Base-by-base conservation (phyloP, 192 early-diverging fungal species). In the Gryganskiella cystojenkinii region DNA sequence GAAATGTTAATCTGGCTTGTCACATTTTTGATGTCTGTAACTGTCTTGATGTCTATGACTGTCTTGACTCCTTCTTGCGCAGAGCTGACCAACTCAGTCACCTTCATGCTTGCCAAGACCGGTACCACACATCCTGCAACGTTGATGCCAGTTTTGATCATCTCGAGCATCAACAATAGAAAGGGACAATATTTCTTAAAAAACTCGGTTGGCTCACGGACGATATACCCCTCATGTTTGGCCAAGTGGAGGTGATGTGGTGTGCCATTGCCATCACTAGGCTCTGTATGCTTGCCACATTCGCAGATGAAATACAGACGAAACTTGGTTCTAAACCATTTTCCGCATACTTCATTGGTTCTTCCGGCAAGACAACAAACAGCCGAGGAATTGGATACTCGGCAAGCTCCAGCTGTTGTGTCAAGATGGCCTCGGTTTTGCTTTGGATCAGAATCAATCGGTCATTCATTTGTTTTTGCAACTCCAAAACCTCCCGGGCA, bases 271-370 rank as follows among this genome's bases (percentile, higher is more conserved):
- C 27, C 35, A 6, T 27, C 34, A 19, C 28, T 17, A 27, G 37
- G 15, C 53, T 31, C 43, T 4, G 63, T 65, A 34, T 65, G 63
- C 45, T 54, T 49, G 22, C 63, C 63, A 28, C 63, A 65, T 40
- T 65, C 63, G 37, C 63, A 65, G 22, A 65, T 43, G 45, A 65
- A 65, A 33, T 55, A 49, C 35, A 65, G 51, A 19, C 53, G 63
- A 25, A 65, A 65, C 24, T 43, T 56, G 52, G 53, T 56, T 10
- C 52, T 9, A 31, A 65, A 45, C 37, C 11, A 28, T n/a, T 17
- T 65, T 4, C 4, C 17, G 4, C 63, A 4, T 15, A 56, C 5
- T 19, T 5, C 6, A 34, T 54, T 42, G 53, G 11, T 2, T 31
- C 34, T 45, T 65, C 53, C 22, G 63, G 63, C n/a, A n/a, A n/a